Conservation (phyloP, 2,329 filamentous ascomycete genomes). For the Elsinoe fawcettii region DNA sequence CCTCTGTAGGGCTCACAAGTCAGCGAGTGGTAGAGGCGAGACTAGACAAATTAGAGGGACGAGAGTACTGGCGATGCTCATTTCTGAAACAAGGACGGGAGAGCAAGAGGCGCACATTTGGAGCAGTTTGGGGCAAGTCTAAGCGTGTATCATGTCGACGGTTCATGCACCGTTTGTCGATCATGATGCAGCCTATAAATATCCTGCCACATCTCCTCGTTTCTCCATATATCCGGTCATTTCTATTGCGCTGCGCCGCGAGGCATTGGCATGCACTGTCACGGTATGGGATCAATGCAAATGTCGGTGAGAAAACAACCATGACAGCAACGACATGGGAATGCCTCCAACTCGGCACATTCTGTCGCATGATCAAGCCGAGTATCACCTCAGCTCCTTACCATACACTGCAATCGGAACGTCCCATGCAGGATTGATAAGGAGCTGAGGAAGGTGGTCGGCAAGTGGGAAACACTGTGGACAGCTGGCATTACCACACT, state of each 20-base stretch:
- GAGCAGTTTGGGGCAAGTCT: neutral
- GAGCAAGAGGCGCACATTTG: neutral
- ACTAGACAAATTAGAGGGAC: constrained; percentile 12
- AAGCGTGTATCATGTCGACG: neutral
- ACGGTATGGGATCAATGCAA: neutral
- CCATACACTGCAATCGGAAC: neutral
- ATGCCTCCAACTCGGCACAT: neutral
- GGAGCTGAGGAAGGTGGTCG: neutral
- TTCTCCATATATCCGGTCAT: neutral
- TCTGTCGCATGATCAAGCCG: neutral
- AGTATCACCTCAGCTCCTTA: neutral
- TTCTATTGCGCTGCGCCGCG: neutral
- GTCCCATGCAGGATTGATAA: neutral
- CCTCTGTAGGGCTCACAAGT: neutral
- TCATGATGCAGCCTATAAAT: constrained; percentile 11
- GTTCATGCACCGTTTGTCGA: constrained; percentile 10
- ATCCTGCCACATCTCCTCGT: neutral
- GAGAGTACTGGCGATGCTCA: neutral
- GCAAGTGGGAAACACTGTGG: neutral
- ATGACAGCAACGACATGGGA: neutral
- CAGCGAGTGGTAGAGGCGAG: constrained; percentile 6
- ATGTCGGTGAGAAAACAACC: neutral
- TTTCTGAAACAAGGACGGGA: constrained; percentile 14
- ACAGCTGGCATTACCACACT: neutral
- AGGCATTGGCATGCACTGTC: neutral